A percentile compares a stretch with the other conserved stretches of the same genome.
phyloP scores from a whole-genome alignment of 257 asterid species.

The Solanum infundibuliforme region DNA sequence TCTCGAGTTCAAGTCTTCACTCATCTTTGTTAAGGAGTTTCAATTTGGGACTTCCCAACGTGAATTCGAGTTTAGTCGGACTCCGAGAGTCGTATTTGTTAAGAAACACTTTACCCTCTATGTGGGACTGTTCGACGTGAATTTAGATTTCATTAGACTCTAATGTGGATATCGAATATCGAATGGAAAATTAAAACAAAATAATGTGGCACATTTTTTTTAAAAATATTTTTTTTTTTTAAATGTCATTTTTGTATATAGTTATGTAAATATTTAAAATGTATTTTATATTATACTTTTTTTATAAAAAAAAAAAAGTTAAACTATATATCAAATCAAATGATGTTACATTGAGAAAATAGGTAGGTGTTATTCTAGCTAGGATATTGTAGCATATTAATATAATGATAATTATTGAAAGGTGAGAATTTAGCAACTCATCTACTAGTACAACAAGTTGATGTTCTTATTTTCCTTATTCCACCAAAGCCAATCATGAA shows the following conservation, averaged over 20 bases:
- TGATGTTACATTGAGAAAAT: background rate
- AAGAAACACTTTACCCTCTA: fast-evolving
- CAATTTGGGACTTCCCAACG: fast-evolving
- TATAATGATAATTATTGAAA: background rate
- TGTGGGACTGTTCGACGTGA: no score
- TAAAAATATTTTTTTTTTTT: no score
- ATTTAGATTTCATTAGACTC: no score
- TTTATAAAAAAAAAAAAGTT: no score
- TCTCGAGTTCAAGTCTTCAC: fast-evolving
- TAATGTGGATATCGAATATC: fast-evolving
- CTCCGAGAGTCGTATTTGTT: background rate
- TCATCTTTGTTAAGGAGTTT: no score
- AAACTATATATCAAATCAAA: background rate
- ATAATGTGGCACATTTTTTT: background rate
- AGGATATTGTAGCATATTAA: background rate
- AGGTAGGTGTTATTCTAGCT: background rate
- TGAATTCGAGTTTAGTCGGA: no score
- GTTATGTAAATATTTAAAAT: background rate
- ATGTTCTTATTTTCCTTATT: background rate
- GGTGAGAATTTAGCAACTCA: background rate
- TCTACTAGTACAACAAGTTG: background rate
- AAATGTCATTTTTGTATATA: background rate
- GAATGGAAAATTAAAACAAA: fast-evolving
- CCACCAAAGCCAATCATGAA: background rate
- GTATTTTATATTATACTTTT: background rate